phyloP scores from a whole-genome alignment of 768 basidiomycete genomes.

The Wakefieldia striispora region DNA sequence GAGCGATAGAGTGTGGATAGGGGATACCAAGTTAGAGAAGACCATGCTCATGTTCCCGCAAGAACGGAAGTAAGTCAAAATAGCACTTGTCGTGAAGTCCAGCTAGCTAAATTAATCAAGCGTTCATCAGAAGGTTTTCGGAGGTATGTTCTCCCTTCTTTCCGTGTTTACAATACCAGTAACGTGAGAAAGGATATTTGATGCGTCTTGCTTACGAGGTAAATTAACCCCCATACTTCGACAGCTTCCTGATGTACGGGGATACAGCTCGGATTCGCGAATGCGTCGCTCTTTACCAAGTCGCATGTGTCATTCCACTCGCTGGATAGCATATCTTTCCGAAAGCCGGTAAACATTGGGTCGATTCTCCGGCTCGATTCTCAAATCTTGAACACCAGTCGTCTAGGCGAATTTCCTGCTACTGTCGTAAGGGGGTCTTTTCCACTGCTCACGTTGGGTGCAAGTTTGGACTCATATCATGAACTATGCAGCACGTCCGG shows the following conservation, averaged over 20 bases:
- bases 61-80: slow-evolving; percentile 65
- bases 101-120: slow-evolving; percentile 34
- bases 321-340: slow-evolving; percentile 77
- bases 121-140: slow-evolving; percentile 82
- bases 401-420: slow-evolving; percentile 32
- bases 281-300: slow-evolving; percentile 65
- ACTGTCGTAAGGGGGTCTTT: slow-evolving; percentile 50
- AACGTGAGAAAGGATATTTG: too few species aligned
- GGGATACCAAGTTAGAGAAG: slow-evolving; percentile 66
- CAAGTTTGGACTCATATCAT: too few species aligned
- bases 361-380: slow-evolving; percentile 75
- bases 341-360: slow-evolving; percentile 79
- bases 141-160: slow-evolving; percentile 42
- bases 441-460: background rate
- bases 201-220: slow-evolving; percentile 76
- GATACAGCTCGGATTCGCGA: slow-evolving; percentile 67
- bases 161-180: background rate
- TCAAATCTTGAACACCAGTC: slow-evolving; percentile 58
- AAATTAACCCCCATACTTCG: slow-evolving; percentile 1
- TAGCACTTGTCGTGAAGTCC: background rate
- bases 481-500: slow-evolving; percentile 56
- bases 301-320: slow-evolving; percentile 70
- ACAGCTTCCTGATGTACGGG: background rate
- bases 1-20: slow-evolving; percentile 66
- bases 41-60: slow-evolving; percentile 82